Base-by-base conservation (phyloP, 179 eudicot species). In the Silene coronaria region DNA sequence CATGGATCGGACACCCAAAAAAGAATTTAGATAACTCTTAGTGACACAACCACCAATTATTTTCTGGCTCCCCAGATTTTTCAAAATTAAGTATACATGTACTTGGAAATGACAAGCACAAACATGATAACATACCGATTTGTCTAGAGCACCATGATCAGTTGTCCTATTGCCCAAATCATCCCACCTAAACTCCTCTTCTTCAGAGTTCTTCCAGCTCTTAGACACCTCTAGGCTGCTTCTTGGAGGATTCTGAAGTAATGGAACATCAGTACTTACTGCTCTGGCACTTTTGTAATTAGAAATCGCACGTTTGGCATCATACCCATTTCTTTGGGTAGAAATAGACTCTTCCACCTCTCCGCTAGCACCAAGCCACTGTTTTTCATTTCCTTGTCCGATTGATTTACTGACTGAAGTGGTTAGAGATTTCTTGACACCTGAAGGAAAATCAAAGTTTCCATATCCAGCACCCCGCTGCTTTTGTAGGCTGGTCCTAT, bases 161-260 rank as follows among this genome's bases (percentile, higher is more conserved):
- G 81, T 68, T 36, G 77, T 78, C 64, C 76, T 84, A 69, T 91
- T 78, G 65, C 85, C 88, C 78, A 91, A 77, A 63, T 87, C 96
- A 77, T 92, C 92, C 99, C 99, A 92, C 82, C 80, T 79, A 71
- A 80, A 95, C 88, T 95, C 97, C 88, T 92, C 97, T 78, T 95
- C 99, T 75, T 92, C 97, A 61, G 97, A 88, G 84, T 88, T 84
- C 82, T 92, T 89, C 99, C 99, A 92, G 88, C 89, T 92, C 80
- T 71, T 76, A 77, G 88, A 83, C 57, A 88, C 38, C 69, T 78
- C 96, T 42, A 79, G 76, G 66, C 77, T 77, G 71, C 82, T 85
- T 87, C 87, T 87, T 66, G 83, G 80, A 62, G 84, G 67, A 71
- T 73, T 84, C 63, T 76, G 86, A 61, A 72, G 62, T 62, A 86